Conservation (phyloP, 2,329 filamentous ascomycete genomes). For the Alternaria gaisen region DNA sequence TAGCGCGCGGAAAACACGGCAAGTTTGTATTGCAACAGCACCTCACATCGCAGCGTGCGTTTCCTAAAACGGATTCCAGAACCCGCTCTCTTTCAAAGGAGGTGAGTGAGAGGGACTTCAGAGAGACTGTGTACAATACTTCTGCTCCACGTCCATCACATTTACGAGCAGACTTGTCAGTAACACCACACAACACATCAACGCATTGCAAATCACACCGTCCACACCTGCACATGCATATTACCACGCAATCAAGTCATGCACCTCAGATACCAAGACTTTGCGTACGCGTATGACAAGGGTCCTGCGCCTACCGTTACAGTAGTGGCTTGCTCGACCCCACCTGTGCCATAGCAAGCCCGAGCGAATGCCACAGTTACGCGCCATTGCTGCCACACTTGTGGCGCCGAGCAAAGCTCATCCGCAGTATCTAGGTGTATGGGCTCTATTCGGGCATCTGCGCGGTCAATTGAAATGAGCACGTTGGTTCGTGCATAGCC, state of each 20-base stretch:
- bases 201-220: background rate
- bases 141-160: background rate
- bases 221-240: background rate
- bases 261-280: conserved; percentile 32
- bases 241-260: conserved; percentile 17
- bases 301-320: conserved; percentile 18
- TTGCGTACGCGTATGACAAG: conserved; percentile 27
- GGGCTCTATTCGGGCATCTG: conserved; percentile 2
- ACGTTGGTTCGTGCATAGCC: conserved; percentile 6
- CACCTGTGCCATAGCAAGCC: conserved; percentile 10
- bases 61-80: background rate
- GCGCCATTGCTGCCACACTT: conserved; percentile 20
- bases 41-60: conserved; percentile 11
- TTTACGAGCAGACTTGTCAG: background rate
- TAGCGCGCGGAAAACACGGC: conserved; percentile 24
- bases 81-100: background rate
- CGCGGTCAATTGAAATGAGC: conserved; percentile 4
- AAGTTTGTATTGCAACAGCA: conserved; percentile 21
- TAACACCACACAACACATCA: background rate
- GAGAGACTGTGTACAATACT: background rate
- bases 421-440: background rate
- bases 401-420: conserved; percentile 22
- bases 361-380: conserved; percentile 11
- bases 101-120: background rate
- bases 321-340: conserved; percentile 20